Base-by-base conservation (phyloP, 148 eudicot genomes). In the Beta vulgaris region DNA sequence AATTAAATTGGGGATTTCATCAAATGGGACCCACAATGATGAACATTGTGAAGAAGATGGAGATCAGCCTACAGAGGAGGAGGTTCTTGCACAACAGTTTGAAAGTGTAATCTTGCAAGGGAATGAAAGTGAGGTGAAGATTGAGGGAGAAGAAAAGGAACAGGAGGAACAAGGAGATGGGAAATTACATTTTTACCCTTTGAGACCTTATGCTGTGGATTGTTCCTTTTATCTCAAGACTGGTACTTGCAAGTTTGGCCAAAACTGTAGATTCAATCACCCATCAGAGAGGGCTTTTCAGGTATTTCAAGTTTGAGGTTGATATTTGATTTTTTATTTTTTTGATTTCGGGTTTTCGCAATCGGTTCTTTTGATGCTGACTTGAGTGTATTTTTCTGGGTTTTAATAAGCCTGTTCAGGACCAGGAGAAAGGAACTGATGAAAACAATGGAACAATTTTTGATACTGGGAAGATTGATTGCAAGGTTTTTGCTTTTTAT, bases 201-300 rank as follows among this genome's bases (percentile, higher is more conserved):
- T 85, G 31, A 81, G 88, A 26, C 82, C 87, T 66, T 46, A 82
- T 74, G 88, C 82, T 49, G 70, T 39, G 44, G 90, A 91, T 63
- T 91, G 97, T 77, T 28, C 86, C 0, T 86, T 61, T 76, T 91
- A 83, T 74, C 57, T 87, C 46, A 86, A 83, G 73, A 85, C 87
- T 8, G 93, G 97, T 37, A 62, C 83, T 36, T 91, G 97, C 71
- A 86, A 86, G 73, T 91, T 80, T 83, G 91, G 90, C 4, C 60
- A 57, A 43, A 77, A 67, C 69, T 91, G 97, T 85, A 86, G 83
- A 81, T 91, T 77, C 44, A 85, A 85, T 81, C 88, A 87, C 54
- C 88, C 90, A 2, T 6, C 31, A 31, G 76, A 66, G 9, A 75
- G 77, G 77, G 76, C 39, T n/a, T 80, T 59, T 81, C 82, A 85